Evolutionary conservation across 805 yeast species (phyloP).

Genomic region (Kodamaea hsintzibuensis): DNA sequence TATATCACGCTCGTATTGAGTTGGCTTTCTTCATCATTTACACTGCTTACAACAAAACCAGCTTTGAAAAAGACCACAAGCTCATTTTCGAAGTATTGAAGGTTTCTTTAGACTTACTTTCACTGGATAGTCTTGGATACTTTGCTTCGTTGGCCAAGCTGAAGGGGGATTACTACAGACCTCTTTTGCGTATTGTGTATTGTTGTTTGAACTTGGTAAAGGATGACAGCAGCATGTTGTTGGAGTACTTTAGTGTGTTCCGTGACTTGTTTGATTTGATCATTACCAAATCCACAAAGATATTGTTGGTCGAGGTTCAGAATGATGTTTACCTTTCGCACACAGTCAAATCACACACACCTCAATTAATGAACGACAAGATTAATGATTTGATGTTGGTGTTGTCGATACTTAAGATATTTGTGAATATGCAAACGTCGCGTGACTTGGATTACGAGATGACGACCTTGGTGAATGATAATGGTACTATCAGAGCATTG

Average conservation of each 20-base stretch:
- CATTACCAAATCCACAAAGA: constrained; percentile 64
- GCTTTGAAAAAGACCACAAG: constrained; percentile 28
- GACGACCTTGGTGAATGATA: constrained; percentile 52
- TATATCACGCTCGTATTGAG: constrained; percentile 65
- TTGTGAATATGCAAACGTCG: constrained; percentile 52
- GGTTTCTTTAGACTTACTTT: constrained; percentile 45
- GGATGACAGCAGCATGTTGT: constrained; percentile 39
- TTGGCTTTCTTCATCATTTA: constrained; percentile 56
- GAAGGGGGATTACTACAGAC: constrained; percentile 47
- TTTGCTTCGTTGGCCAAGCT: constrained; percentile 41
- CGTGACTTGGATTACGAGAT: constrained; percentile 48
- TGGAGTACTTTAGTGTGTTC: constrained; percentile 52
- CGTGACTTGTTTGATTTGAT: constrained; percentile 60
- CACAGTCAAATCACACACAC: constrained; percentile 32
- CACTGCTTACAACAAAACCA: constrained; percentile 35
- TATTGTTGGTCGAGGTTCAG: constrained; percentile 58
- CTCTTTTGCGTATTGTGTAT: constrained; percentile 59
- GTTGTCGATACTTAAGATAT: constrained; percentile 61
- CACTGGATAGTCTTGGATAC: constrained; percentile 52
- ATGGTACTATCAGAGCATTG: constrained; percentile 62
- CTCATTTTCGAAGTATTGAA: constrained; percentile 43
- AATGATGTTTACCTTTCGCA: constrained; percentile 49
- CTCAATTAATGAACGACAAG: constrained; percentile 44
- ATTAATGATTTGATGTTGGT: constrained; percentile 67
- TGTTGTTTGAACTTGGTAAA: constrained; percentile 48